phyloP scores from a whole-genome alignment of 108 stramenopile genomes.

The Cylindrotheca closterium region DNA sequence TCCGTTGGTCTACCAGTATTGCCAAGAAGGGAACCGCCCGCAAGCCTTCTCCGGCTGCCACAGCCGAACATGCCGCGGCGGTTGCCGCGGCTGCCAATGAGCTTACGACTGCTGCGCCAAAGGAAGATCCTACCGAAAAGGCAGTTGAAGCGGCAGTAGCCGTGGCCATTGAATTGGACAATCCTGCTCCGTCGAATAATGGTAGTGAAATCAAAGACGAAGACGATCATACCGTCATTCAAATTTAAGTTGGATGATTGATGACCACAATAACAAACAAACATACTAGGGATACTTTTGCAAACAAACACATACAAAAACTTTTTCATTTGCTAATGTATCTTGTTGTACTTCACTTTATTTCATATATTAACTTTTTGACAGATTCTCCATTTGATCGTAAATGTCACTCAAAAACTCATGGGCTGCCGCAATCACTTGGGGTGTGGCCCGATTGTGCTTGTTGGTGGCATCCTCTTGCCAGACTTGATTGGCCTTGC shows the following conservation, averaged over 20 bases:
- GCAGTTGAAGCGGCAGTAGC: neutral
- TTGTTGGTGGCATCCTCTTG: constrained; percentile 61
- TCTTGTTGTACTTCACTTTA: neutral
- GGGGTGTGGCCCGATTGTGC: constrained; percentile 40
- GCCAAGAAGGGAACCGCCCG: constrained; percentile 9
- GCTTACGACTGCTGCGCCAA: too few relatives aligned
- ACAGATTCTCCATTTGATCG: constrained; percentile 27
- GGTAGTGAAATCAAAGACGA: neutral
- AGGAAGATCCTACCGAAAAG: neutral
- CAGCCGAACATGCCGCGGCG: neutral
- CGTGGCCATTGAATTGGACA: neutral
- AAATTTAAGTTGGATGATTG: too few relatives aligned
- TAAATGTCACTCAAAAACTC: constrained; percentile 39
- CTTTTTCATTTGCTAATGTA: constrained; percentile 1
- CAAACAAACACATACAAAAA: neutral
- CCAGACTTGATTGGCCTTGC: constrained; percentile 26
- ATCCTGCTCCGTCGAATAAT: neutral
- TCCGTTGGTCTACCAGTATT: constrained; percentile 34
- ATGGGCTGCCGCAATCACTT: constrained; percentile 54
- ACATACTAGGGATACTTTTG: neutral
- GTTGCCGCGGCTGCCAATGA: neutral
- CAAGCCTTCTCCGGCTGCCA: neutral
- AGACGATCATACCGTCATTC: too few relatives aligned
- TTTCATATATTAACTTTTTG: too few relatives aligned
- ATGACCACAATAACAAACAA: too few relatives aligned